Percentiles rank a stretch among this genome's conserved stretches.
Conservation (phyloP, 352 stramenopile genomes). For the Peronospora farinosa region DNA sequence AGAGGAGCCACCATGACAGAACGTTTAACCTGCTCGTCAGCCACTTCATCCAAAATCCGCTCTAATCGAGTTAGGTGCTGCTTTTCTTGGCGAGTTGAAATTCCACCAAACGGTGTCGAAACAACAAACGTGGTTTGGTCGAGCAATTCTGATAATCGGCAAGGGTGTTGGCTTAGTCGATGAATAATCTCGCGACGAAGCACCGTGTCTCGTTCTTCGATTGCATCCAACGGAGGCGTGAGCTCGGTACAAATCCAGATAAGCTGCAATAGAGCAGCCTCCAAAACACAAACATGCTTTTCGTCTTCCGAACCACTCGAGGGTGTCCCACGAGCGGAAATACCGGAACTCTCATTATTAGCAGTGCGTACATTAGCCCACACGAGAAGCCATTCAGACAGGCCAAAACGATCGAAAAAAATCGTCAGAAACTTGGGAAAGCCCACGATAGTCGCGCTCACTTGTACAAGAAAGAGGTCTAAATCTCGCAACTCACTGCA, state of each 20-base stretch:
- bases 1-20: slow-evolving; percentile 32
- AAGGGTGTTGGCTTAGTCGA: slow-evolving; percentile 66
- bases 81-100: slow-evolving; percentile 55
- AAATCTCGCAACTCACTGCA: slow-evolving; percentile 67
- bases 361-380: slow-evolving; percentile 47
- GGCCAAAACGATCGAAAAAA: slow-evolving; percentile 77
- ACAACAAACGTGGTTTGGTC: slow-evolving; percentile 77
- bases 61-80: slow-evolving; percentile 60
- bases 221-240: slow-evolving; percentile 51
- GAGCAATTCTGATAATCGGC: slow-evolving; percentile 60
- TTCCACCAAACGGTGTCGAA: slow-evolving; percentile 56
- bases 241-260: slow-evolving; percentile 86
- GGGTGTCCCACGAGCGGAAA: slow-evolving; percentile 23
- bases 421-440: slow-evolving; percentile 69
- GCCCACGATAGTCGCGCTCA: slow-evolving; percentile 49
- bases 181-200: slow-evolving; percentile 87
- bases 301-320: slow-evolving; percentile 35
- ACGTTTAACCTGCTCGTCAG: slow-evolving; percentile 56
- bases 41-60: slow-evolving; percentile 61
- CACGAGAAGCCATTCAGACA: slow-evolving; percentile 66
- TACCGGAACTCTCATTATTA: slow-evolving; percentile 35
- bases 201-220: slow-evolving; percentile 52
- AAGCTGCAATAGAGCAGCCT: slow-evolving; percentile 74
- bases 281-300: slow-evolving; percentile 60
- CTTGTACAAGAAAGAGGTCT: slow-evolving; percentile 69